Evolutionary conservation across 371 early-diverging fungal genomes (phyloP), one percentile per base, ranked within the genome.

Genomic region (Circinella umbellata): DNA sequence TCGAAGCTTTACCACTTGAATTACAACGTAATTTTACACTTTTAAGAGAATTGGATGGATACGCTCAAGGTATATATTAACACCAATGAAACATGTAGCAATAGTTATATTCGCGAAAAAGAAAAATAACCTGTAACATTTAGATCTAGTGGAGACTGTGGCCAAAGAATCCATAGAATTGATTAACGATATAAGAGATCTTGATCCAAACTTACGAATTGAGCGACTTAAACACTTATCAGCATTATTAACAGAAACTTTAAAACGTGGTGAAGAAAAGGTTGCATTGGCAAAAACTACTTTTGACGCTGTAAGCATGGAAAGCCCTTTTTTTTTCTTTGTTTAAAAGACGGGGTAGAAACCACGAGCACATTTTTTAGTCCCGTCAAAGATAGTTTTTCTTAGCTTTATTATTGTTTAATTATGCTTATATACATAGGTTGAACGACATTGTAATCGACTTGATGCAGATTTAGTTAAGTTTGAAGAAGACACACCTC

Each of bases 1-100:
- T 97, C 69, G 98, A 97, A 77, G 89, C 95, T 0, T 82, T 98
- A n/a, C 97, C 96, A 4, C 76, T 90, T 55, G 97, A 97, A 73
- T 84, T 98, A 35, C 93, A 93, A 69, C 86, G 96, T 42, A 95
- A 95, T 66, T 95, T 96, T 62, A 91, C 96, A 3, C 80, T 95
- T 70, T 90, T 96, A 91, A 89, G 92, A 27, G 97, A 96, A 77
- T 84, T 96, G 53, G 96, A 96, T 75, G 92, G 94, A n/a, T 81
- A 88, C 42, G 93, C 95, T 4, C 92, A 95, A 80, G 89, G 93
- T 87, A 79, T 37, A 49, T 57, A 51, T 54, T 36, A 13, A 13
- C 9, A 39, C 11, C 15, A 35, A 13, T 36, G 10, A 14, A n/a
- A 64, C 39, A 49, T 27, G 27, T 27, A 27, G 27, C 27, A 27